A percentile compares a stretch with the other conserved stretches of the same genome.
phyloP scores from a whole-genome alignment of 257 asterid species.

The Leptodermis oblonga region DNA sequence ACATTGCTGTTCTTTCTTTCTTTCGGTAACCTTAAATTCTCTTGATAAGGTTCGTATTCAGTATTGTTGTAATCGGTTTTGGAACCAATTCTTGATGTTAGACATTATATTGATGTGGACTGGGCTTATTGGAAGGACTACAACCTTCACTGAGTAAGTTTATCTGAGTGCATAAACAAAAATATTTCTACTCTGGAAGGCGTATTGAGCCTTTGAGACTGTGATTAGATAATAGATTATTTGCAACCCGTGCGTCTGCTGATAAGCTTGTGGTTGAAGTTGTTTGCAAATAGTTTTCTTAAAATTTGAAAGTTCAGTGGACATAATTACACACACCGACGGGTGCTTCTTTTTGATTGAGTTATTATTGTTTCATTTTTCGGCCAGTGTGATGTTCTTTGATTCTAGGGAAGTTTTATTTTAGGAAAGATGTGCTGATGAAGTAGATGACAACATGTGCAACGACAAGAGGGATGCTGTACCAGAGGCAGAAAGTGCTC shows the following conservation, averaged over 20 bases:
- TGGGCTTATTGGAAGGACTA: too few species aligned
- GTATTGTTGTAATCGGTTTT: neutral
- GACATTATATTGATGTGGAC: too few species aligned
- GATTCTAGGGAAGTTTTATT: neutral
- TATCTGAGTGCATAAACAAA: neutral
- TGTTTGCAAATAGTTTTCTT: neutral
- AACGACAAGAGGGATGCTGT: neutral
- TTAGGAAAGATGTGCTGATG: slow-evolving; percentile 13
- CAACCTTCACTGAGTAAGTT: too few species aligned
- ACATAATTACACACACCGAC: too few species aligned
- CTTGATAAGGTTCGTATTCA: neutral
- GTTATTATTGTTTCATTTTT: neutral
- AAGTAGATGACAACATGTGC: neutral
- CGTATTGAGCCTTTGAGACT: neutral
- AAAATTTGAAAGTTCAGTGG: neutral
- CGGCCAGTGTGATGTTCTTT: neutral
- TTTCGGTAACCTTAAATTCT: neutral
- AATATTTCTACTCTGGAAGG: neutral
- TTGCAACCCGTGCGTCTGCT: neutral
- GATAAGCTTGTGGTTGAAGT: neutral
- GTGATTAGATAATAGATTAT: neutral
- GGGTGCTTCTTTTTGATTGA: neutral
- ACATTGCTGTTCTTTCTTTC: neutral
- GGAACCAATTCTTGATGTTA: neutral
- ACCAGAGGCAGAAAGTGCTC: slow-evolving; percentile 3